Base-by-base conservation (phyloP, 2,329 filamentous ascomycete species). In the Hortaea sp. region DNA sequence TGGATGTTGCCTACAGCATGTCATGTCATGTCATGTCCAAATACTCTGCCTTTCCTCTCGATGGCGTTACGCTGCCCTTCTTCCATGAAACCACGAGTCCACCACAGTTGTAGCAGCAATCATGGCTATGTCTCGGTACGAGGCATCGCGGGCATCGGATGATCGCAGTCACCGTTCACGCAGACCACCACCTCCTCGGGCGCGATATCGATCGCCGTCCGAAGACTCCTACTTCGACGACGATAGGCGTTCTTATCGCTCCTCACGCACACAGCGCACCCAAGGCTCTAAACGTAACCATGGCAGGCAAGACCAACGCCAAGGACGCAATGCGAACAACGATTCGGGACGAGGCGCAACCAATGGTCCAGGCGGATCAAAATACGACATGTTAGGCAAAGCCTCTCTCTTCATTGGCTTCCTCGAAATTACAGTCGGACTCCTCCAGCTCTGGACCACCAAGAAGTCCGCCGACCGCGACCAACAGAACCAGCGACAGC, bases 371-470 rank as follows among this genome's bases (percentile, higher is more conserved):
- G 38, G 38, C 9, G 38, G 38, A 9, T 39, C 40, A 29, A 49
- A 49, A 31, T 28, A 46, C 28, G 47, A 46, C 44, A 45, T 29
- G 10, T 11, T 51, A 28, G 49, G 46, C 32, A 46, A 49, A 13
- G 39, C 49, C 5, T 34, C 40, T 4, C 40, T 52, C 30, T 41
- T 46, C 13, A 42, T 49, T 11, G 49, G 49, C 41, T 38, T 52
- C 29, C 32, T 52, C 39, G 39, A 42, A 9, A 45, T 47, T 9
- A 30, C 49, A 4, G 47, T 47, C 12, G 49, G 49, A 11, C 39
- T 49, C 11, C 41, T 52, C n/a, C 49, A 49, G 20, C 12, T 52
- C 2, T 49, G 49, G 49, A 49, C 39, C 5, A 46, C 41, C 5
- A 45, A 49, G 42, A 47, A 47, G 10, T 38, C 31, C 11, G 49